phyloP scores from a whole-genome alignment of 768 basidiomycete species.

The Agaricus blazei region DNA sequence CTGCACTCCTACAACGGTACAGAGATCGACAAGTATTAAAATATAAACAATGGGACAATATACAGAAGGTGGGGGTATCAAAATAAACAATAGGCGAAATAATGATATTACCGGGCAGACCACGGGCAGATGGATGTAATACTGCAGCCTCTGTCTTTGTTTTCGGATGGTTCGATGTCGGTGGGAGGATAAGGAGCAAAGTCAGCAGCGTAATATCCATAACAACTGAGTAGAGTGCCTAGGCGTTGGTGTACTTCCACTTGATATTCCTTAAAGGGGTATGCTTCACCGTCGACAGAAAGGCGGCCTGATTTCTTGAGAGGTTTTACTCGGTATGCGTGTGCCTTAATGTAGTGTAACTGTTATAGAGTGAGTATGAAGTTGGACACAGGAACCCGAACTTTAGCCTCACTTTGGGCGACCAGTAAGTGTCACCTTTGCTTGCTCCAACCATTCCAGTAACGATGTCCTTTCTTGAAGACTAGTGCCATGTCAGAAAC shows the following conservation, averaged over 20 bases:
- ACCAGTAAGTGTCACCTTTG: slow-evolving; percentile 59
- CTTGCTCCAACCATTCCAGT: slow-evolving; percentile 56
- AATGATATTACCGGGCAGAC: slow-evolving; percentile 7
- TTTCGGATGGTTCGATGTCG: background rate
- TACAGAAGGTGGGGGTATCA: slow-evolving; percentile 4
- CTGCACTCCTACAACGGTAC: background rate
- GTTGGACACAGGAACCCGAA: background rate
- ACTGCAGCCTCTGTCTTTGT: background rate
- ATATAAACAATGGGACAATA: background rate
- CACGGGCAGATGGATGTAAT: background rate
- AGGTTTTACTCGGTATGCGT: slow-evolving; percentile 70
- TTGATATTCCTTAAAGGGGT: slow-evolving; percentile 69
- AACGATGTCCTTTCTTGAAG: slow-evolving; percentile 46
- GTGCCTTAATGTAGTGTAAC: slow-evolving; percentile 70
- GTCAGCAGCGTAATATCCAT: slow-evolving; percentile 55
- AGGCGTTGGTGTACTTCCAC: slow-evolving; percentile 71
- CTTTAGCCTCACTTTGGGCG: slow-evolving; percentile 40
- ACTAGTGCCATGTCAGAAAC: slow-evolving; percentile 23
- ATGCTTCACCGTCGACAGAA: slow-evolving; percentile 75
- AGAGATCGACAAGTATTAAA: background rate
- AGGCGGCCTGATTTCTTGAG: slow-evolving; percentile 47
- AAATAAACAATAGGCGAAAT: slow-evolving; percentile 3
- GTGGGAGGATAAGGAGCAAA: slow-evolving; percentile 30
- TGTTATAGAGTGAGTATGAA: slow-evolving; percentile 21
- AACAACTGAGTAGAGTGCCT: slow-evolving; percentile 60